Conservation (phyloP, 1,284 basidiomycete species). For the Cutaneotrichosporon spelunceum region DNA sequence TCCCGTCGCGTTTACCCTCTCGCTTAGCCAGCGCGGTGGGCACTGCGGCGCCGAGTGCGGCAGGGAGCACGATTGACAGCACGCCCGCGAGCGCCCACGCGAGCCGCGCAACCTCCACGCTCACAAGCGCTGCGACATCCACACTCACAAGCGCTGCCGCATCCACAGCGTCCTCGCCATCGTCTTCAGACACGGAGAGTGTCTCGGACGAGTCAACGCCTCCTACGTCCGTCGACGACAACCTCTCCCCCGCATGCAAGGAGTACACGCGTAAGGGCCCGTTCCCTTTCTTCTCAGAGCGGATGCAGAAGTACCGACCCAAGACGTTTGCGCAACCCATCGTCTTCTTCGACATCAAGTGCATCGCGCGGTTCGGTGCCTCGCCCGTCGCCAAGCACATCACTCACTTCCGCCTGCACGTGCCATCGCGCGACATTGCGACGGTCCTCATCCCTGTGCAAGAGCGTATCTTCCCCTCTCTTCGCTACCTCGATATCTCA, state of each 20-base stretch:
- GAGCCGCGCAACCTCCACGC: neutral
- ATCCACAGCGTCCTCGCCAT: slow-evolving; percentile 19
- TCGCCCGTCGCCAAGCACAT: slow-evolving; percentile 43
- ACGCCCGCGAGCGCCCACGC: slow-evolving; percentile 1
- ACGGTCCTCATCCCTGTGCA: slow-evolving; percentile 35
- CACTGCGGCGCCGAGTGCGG: slow-evolving; percentile 8
- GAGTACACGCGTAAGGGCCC: slow-evolving; percentile 51
- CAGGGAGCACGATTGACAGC: slow-evolving; percentile 4
- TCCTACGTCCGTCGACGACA: slow-evolving; percentile 35
- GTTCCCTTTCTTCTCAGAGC: slow-evolving; percentile 46
- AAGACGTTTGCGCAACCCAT: slow-evolving; percentile 53
- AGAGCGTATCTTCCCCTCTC: slow-evolving; percentile 38
- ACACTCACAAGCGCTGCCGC: slow-evolving; percentile 11
- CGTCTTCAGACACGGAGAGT: slow-evolving; percentile 13
- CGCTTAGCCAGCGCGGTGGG: neutral
- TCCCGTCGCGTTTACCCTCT: slow-evolving; percentile 8
- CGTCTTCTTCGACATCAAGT: slow-evolving; percentile 52
- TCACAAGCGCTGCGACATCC: slow-evolving; percentile 14
- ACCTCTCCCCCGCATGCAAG: slow-evolving; percentile 29
- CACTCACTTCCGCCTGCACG: slow-evolving; percentile 48
- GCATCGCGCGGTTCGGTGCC: slow-evolving; percentile 46
- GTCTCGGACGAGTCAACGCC: slow-evolving; percentile 33
- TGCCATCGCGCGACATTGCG: slow-evolving; percentile 48
- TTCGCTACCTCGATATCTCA: slow-evolving; percentile 51
- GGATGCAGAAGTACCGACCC: slow-evolving; percentile 39